These are phyloP conservation scores for Phoma sp. DNA, from an alignment of 2,329 filamentous ascomycete species.

Conservation along the genomic window DNA sequence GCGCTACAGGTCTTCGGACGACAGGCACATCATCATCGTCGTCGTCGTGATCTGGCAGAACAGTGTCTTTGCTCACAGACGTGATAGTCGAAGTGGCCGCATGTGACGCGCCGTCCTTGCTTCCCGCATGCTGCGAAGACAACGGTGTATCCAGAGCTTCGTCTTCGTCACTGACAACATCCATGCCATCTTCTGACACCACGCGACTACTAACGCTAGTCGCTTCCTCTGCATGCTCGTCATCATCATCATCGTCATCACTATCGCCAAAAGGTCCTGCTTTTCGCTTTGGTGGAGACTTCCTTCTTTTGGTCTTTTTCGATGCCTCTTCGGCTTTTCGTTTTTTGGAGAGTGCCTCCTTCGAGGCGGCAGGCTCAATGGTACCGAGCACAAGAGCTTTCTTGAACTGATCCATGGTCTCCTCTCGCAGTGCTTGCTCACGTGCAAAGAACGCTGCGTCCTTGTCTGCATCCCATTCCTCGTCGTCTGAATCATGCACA, in stretches of 20 bases:
- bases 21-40: slow-evolving; percentile 42
- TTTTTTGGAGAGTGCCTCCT: slow-evolving; percentile 43
- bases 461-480: slow-evolving; percentile 79
- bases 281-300: slow-evolving; percentile 38
- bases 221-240: slow-evolving; percentile 29
- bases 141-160: slow-evolving; percentile 49
- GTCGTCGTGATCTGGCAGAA: slow-evolving; percentile 45
- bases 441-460: slow-evolving; percentile 77
- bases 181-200: slow-evolving; percentile 28
- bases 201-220: slow-evolving; percentile 35
- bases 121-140: slow-evolving; percentile 44
- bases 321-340: slow-evolving; percentile 37
- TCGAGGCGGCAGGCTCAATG: slow-evolving; percentile 38
- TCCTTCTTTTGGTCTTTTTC: slow-evolving; percentile 39
- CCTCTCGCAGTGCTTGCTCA: slow-evolving; percentile 71
- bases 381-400: slow-evolving; percentile 53
- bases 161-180: slow-evolving; percentile 34
- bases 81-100: slow-evolving; percentile 2
- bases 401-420: slow-evolving; percentile 57
- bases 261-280: slow-evolving; percentile 38
- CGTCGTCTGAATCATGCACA: slow-evolving; percentile 85
- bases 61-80: slow-evolving; percentile 24
- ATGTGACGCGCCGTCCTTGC: slow-evolving; percentile 23
- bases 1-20: slow-evolving; percentile 42
- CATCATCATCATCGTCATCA: slow-evolving; percentile 32